These are phyloP conservation scores for Saturnispora sanitii DNA, from an alignment of 805 yeast species.

Conservation along the genomic window DNA sequence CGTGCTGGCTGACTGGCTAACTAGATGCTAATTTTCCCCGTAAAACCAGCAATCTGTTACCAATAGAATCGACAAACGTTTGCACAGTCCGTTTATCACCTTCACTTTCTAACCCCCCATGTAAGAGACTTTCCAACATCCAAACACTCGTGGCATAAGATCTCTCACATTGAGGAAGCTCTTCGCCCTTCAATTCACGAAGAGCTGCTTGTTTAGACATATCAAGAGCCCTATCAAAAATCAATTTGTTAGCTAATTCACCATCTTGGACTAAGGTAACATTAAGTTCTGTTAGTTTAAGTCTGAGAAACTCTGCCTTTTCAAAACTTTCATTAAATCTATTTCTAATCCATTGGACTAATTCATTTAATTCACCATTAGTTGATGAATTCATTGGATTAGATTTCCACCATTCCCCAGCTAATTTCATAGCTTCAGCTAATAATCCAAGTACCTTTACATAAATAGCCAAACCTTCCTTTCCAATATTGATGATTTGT, in stretches of 20 bases:
- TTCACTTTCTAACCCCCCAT: constrained; percentile 39
- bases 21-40: constrained; percentile 52
- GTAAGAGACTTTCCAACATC: constrained; percentile 87
- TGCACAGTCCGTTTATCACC: constrained; percentile 71
- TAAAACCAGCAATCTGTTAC: constrained; percentile 65
- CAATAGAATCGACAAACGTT: constrained; percentile 73
- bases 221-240: constrained; percentile 89
- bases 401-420: constrained; percentile 84
- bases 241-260: constrained; percentile 62
- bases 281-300: constrained; percentile 41
- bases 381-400: constrained; percentile 21
- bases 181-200: constrained; percentile 65
- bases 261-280: constrained; percentile 3
- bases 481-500: constrained; percentile 1
- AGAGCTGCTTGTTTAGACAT: constrained; percentile 88
- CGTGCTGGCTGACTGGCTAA: not conserved
- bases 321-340: constrained; percentile 82
- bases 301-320: constrained; percentile 70
- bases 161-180: constrained; percentile 67
- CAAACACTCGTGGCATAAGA: constrained; percentile 88
- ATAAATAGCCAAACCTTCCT: constrained; percentile 80
- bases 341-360: constrained; percentile 88
- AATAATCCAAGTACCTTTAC: constrained; percentile 74
- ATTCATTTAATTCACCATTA: constrained; percentile 36
- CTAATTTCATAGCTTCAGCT: constrained; percentile 77